phyloP scores from a whole-genome alignment of 1,284 basidiomycete genomes.

The Singerocomus inundabilis region DNA sequence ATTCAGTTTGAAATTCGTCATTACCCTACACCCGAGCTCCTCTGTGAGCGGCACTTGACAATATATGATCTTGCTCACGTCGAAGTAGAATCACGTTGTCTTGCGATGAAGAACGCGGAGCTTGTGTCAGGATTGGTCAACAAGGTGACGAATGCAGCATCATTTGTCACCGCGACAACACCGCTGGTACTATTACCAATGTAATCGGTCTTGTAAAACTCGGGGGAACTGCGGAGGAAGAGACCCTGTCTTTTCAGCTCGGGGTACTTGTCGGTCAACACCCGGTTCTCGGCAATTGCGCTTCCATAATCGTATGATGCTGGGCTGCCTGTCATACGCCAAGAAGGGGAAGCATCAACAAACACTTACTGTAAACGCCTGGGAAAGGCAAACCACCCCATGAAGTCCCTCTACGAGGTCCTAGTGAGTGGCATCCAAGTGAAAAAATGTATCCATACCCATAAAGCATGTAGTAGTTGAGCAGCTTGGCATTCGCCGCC shows the following conservation, averaged over 20 bases:
- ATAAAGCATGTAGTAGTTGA: constrained; percentile 79
- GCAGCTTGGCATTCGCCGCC: constrained; percentile 74
- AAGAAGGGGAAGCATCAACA: not conserved
- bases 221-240: constrained; percentile 71
- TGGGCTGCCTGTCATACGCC: constrained; percentile 16
- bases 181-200: constrained; percentile 59
- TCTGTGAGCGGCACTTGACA: constrained; percentile 6
- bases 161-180: constrained; percentile 46
- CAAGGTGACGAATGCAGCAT: constrained; percentile 58
- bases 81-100: constrained; percentile 66
- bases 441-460: constrained; percentile 43
- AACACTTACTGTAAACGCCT: constrained; percentile 50
- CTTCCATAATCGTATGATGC: constrained; percentile 69
- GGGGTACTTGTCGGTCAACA: constrained; percentile 65
- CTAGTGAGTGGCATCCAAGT: constrained; percentile 1
- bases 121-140: constrained; percentile 64
- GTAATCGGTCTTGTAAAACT: constrained; percentile 76
- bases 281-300: constrained; percentile 65
- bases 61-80: constrained; percentile 44
- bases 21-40: constrained; percentile 37
- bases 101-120: constrained; percentile 66
- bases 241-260: constrained; percentile 75
- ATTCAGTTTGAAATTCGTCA: constrained; percentile 53
- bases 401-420: constrained; percentile 59
- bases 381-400: constrained; percentile 77